Base-by-base conservation (phyloP, 176 grass and related monocot species). In the Avena sativa region DNA sequence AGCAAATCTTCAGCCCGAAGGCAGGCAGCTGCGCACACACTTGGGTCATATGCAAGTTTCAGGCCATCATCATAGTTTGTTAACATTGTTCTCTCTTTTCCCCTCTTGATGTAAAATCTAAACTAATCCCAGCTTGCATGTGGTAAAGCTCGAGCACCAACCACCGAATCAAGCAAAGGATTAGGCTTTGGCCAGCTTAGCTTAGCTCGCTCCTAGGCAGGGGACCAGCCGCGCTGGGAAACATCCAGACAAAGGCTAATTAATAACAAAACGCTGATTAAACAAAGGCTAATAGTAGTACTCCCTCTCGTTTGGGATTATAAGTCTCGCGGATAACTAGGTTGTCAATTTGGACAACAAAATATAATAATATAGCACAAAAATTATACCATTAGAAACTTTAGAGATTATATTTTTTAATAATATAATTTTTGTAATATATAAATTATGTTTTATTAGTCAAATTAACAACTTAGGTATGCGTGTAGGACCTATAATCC, bases 221-320 rank as follows among this genome's bases (percentile, higher is more conserved):
- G 89, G 75, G 88, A 76, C 76, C 32, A 34, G 30, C 64, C 64
- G 55, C 47, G 86, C 90, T 83, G 86, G 87, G 87, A 89, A 92
- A 92, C 83, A 92, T 92, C 86, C 90, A 83, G 49, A 80, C 90
- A 83, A 86, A 66, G 47, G 47, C 47, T 11, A 49, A 9, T 10
- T 49, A 44, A 44, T 64, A 47, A 14, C 47, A 28, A 34, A 5
- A 5, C 58, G 71, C 71, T 23, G 9, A 73, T 1, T 48, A 73
- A 73, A 73, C 69, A 47, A 72, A 13, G 47, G 47, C 47, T 11
- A 49, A 9, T 10, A 34, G 30, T 48, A 44, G 7, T 64, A 47
- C 30, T 32, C n/a, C n/a, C n/a, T n/a, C n/a, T n/a, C n/a, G n/a
- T n/a, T n/a, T n/a, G n/a, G n/a, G n/a, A n/a, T n/a, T n/a, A n/a